These are phyloP conservation scores for Myxozyma vanderwaltii DNA, from an alignment of 805 yeast species.

Conservation along the genomic window DNA sequence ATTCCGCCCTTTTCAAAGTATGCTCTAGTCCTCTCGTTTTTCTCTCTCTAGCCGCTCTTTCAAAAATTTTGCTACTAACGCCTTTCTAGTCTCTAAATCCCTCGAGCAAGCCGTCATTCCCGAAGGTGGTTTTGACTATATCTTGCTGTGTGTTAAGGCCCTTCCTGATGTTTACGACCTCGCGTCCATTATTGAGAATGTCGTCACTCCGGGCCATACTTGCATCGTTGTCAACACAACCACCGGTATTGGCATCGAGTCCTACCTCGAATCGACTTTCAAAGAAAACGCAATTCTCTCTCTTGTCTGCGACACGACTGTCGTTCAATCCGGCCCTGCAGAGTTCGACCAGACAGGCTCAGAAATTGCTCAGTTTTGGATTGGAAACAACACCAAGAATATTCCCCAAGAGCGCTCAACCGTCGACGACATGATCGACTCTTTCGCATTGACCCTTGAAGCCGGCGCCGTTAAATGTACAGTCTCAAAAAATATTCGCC, in stretches of 20 bases:
- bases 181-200: constrained; percentile 55
- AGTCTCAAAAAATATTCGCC: constrained; percentile 31
- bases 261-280: constrained; percentile 54
- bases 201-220: constrained; percentile 51
- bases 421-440: constrained; percentile 33
- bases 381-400: constrained; percentile 20
- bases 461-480: constrained; percentile 31
- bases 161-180: constrained; percentile 62
- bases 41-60: no score
- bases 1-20: constrained; percentile 24
- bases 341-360: constrained; percentile 32
- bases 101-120: constrained; percentile 36
- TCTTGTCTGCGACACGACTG: constrained; percentile 52
- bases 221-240: constrained; percentile 53
- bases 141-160: constrained; percentile 63
- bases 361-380: constrained; percentile 21
- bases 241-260: constrained; percentile 63
- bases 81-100: constrained; percentile 35
- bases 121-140: constrained; percentile 53
- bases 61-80: no score
- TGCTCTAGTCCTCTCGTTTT: not conserved
- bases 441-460: constrained; percentile 33
- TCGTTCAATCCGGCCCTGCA: constrained; percentile 32
- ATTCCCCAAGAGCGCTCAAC: constrained; percentile 11
- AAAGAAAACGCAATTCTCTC: constrained; percentile 58